These are phyloP conservation scores for Aphanoascus verrucosus DNA, from an alignment of 2,329 filamentous ascomycete species.

Conservation along the genomic window DNA sequence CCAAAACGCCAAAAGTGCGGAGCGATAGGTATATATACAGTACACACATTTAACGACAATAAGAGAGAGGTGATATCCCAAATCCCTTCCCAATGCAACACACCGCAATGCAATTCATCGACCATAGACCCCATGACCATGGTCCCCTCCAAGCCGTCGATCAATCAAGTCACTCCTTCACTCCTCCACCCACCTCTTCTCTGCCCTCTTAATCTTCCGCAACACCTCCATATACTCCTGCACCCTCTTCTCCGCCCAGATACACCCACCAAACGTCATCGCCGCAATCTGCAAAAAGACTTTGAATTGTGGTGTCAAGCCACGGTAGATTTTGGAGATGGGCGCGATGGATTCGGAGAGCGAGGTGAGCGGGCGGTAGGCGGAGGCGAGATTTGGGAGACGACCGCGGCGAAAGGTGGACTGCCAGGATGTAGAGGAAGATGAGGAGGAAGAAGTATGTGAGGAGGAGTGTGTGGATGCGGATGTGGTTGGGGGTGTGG, in stretches of 20 bases:
- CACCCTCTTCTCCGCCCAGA: conserved; percentile 40
- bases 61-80: too few species aligned
- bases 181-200: conserved; percentile 21
- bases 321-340: conserved; percentile 35
- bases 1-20: too few species aligned
- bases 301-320: conserved; percentile 41
- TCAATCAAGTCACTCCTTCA: neutral
- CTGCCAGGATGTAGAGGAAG: conserved; percentile 16
- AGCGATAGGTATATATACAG: too few species aligned
- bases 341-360: conserved; percentile 41
- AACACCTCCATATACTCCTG: conserved; percentile 37
- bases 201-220: conserved; percentile 33
- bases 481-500: conserved; percentile 20
- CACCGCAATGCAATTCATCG: neutral
- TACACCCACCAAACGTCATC: conserved; percentile 40
- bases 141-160: too few species aligned
- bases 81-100: too few species aligned
- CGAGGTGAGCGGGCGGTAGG: conserved; percentile 36
- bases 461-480: conserved; percentile 17
- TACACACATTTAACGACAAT: too few species aligned
- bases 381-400: conserved; percentile 25
- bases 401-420: conserved; percentile 20
- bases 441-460: conserved; percentile 25
- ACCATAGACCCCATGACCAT: too few species aligned
- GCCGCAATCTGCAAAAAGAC: conserved; percentile 39